Percentiles rank a stretch among this genome's conserved stretches.
Evolutionary conservation across 2,329 filamentous ascomycete genomes (phyloP).

Genomic region (Xylariaceae sp.): DNA sequence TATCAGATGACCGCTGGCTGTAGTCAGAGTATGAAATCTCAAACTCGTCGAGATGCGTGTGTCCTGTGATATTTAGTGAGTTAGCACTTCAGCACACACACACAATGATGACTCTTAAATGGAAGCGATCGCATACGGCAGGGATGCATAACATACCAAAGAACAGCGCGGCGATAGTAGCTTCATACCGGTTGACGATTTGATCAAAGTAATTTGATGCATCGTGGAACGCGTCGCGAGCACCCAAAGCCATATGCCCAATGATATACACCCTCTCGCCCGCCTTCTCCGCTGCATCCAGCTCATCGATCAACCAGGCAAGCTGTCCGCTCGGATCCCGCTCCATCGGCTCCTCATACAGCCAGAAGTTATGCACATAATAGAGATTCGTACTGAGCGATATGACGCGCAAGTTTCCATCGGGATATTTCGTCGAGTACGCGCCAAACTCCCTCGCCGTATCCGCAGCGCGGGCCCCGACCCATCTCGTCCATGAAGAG

Average conservation of each 20-base stretch:
- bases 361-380: conserved; percentile 64
- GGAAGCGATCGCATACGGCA: neutral
- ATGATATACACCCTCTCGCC: conserved; percentile 63
- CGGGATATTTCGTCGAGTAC: conserved; percentile 55
- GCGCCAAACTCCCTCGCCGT: conserved; percentile 52
- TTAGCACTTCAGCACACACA: neutral
- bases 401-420: conserved; percentile 60
- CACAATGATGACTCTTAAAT: neutral
- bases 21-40: conserved; percentile 62
- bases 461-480: conserved; percentile 47
- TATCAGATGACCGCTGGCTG: conserved; percentile 46
- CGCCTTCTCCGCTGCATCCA: conserved; percentile 58
- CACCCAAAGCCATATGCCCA: conserved; percentile 62
- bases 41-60: conserved; percentile 65
- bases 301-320: conserved; percentile 59
- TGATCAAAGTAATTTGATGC: conserved; percentile 60
- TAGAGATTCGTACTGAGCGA: conserved; percentile 67
- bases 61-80: conserved; percentile 38
- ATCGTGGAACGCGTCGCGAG: conserved; percentile 58
- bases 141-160: conserved; percentile 46
- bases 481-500: conserved; percentile 55
- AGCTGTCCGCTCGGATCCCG: conserved; percentile 60
- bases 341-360: conserved; percentile 58
- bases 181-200: conserved; percentile 59
- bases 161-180: conserved; percentile 62